Base-by-base conservation (phyloP, 805 yeast genomes). In the Wickerhamiella azymoides region DNA sequence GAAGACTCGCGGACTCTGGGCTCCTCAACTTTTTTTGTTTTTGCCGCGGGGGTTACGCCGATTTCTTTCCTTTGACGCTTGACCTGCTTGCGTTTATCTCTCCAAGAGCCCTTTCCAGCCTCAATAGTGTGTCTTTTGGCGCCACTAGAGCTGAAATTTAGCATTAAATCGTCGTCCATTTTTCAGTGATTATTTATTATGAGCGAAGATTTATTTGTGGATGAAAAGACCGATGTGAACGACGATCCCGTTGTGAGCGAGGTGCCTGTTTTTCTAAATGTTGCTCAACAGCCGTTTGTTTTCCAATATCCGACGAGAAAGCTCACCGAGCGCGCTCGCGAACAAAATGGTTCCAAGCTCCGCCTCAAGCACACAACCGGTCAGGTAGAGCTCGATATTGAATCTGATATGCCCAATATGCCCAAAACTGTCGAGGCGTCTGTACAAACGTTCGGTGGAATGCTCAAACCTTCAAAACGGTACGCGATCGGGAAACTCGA, bases 341-440 rank as follows among this genome's bases (percentile, higher is more conserved):
- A 27, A 19, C 28, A 30, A n/a, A 57, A 62, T 10, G 57, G 66
- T 28, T 58, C 70, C 49, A 62, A 63, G 14, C 67, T 78, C 0
- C 62, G 80, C 36, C 60, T 81, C 49, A 89, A 86, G 56, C 73
- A 73, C 1, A 65, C 70, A 24, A 69, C 84, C 1, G 73, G 76
- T 2, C 68, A 77, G 10, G 64, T 92, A 49, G 94, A 84, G 58
- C 71, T 88, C 32, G 84, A 80, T 49, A 66, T 83, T 6, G 94
- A 95, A 11, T 63, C 84, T 43, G 80, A 80, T 45, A 35, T 56
- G 30, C 80, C 84, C 0, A 55, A 66, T 5, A 71, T 70, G 38
- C 85, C 81, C 55, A 84, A 76, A 57, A 89, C 86, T 58, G 69
- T 65, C 36, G 64, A 70, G 10, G 79, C 78, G 54, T 70, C 80